Base-by-base conservation (phyloP, 306 rosid genomes). In the Fragaria vesca region DNA sequence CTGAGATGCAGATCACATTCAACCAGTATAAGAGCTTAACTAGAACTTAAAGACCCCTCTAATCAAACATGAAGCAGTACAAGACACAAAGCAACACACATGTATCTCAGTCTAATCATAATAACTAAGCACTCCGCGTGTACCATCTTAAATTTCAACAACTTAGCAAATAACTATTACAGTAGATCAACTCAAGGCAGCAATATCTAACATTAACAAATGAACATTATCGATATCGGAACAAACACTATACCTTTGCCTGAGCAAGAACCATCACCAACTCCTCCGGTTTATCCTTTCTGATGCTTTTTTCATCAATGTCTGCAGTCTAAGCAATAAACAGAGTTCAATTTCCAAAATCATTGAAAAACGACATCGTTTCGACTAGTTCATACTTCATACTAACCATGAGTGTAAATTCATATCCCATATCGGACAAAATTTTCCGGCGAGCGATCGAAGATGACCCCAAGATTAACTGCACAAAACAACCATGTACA, bases 191-290 rank as follows among this genome's bases (percentile, higher is more conserved):
- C 26, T 74, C 43, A 74, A n/a, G 28, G 46, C 1, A 57, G 36
- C 16, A 58, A 21, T 2, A 40, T 58, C 40, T 4, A 38, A 21
- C 15, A 7, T 21, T 15, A 55, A 47, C 26, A 4, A 34, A 21
- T 6, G 18, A 55, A 4, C 4, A 13, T 55, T 73, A 6, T 5
- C 38, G 17, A 21, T 40, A 34, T n/a, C 24, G 24, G 5, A 77
- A 15, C 8, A 30, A 71, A 36, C 38, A 80, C 51, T 79, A 38
- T 43, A 91, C 99, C 99, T 96, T 96, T 40, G 97, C 98, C 81
- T 93, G 90, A 2, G 97, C 98, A 51, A 96, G 89, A 80, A 97
- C 94, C 91, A 93, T 79, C 72, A 96, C 99, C 79, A 96, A 80
- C 42, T 93, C 97, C 77, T 93, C 94, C 3, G 98, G 98, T 52